phyloP scores from a whole-genome alignment of 1,284 basidiomycete genomes.

The Moesziomyces parantarcticus region DNA sequence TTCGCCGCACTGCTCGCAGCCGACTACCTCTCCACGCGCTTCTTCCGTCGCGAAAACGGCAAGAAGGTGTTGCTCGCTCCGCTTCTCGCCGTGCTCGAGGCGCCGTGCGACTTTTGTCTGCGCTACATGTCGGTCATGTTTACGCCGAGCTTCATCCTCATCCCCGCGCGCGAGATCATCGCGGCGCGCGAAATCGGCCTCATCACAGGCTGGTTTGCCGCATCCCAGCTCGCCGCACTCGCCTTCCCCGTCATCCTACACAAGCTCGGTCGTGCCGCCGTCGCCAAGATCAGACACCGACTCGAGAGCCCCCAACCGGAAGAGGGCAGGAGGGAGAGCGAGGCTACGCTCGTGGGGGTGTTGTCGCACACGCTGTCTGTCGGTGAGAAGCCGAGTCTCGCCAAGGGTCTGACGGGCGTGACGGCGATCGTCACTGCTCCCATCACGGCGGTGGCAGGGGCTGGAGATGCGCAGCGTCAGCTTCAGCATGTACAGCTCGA shows the following conservation, averaged over 20 bases:
- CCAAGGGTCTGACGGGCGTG: slow-evolving; percentile 45
- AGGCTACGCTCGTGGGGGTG: slow-evolving; percentile 23
- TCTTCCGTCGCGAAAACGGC: not conserved
- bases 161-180: slow-evolving; percentile 58
- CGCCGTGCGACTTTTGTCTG: slow-evolving; percentile 59
- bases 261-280: slow-evolving; percentile 5
- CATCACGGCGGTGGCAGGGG: not conserved
- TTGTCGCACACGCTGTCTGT: slow-evolving; percentile 18
- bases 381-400: slow-evolving; percentile 30
- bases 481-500: slow-evolving; percentile 49
- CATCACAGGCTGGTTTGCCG: slow-evolving; percentile 55
- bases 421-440: slow-evolving; percentile 49
- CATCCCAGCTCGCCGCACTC: slow-evolving; percentile 45
- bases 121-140: slow-evolving; percentile 63
- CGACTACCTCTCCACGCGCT: slow-evolving; percentile 35
- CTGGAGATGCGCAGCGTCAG: slow-evolving; percentile 40
- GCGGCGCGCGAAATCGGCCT: slow-evolving; percentile 54
- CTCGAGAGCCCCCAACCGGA: not conserved
- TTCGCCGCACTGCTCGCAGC: slow-evolving; percentile 45
- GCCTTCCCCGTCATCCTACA: slow-evolving; percentile 52
- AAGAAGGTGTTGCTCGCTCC: slow-evolving; percentile 17
- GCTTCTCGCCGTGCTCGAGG: slow-evolving; percentile 36
- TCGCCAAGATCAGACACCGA: not conserved
- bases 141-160: slow-evolving; percentile 58
- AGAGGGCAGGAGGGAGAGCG: slow-evolving; percentile 15